These are phyloP conservation scores for Peronospora belbahrii DNA, from an alignment of 352 stramenopile genomes.

Conservation along the genomic window DNA sequence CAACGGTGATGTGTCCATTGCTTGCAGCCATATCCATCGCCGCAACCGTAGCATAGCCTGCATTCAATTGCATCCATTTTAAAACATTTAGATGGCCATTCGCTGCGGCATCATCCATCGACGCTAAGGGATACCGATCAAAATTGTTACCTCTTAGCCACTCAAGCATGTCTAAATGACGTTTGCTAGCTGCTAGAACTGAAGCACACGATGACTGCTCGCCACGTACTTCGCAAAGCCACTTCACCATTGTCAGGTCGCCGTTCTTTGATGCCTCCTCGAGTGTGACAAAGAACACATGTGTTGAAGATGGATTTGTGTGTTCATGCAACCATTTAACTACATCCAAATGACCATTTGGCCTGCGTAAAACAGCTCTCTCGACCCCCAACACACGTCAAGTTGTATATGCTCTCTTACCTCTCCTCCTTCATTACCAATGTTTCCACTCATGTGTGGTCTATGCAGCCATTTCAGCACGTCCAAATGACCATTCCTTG, in stretches of 20 bases:
- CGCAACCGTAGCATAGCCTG: constrained; percentile 5
- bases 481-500: constrained; percentile 26
- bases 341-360: constrained; percentile 25
- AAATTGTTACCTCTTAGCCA: constrained; percentile 23
- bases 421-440: constrained; percentile 1
- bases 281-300: constrained; percentile 40
- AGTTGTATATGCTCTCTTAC: background rate
- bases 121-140: constrained; percentile 13
- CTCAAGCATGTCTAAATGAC: constrained; percentile 28
- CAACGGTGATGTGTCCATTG: constrained; percentile 23
- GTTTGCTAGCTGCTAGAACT: constrained; percentile 22
- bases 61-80: constrained; percentile 22
- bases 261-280: constrained; percentile 29
- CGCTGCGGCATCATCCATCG: constrained; percentile 24
- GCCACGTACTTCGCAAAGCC: constrained; percentile 25
- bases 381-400: constrained; percentile 28
- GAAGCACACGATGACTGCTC: constrained; percentile 29
- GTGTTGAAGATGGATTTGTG: constrained; percentile 23
- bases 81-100: constrained; percentile 20
- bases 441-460: constrained; percentile 4
- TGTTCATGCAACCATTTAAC: constrained; percentile 33
- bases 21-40: constrained; percentile 28
- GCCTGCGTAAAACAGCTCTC: constrained; percentile 32
- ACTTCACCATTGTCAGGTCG: constrained; percentile 28
- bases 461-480: constrained; percentile 30